Evolutionary conservation across 1,139 yeast genomes (phyloP).

Genomic region (Geotrichum histeridarum): DNA sequence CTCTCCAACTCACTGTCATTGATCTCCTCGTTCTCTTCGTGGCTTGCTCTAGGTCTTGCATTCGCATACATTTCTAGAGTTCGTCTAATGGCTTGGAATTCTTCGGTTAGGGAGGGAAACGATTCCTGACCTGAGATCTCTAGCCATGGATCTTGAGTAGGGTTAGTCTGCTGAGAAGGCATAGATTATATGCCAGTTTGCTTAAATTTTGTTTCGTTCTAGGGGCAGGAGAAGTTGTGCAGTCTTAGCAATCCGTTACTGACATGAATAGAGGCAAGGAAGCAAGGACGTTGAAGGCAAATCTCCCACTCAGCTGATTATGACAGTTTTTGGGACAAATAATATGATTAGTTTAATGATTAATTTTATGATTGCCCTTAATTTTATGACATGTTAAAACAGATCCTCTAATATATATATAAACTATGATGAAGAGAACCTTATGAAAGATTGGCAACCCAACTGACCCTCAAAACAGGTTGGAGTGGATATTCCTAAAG

Average conservation of each 20-base stretch:
- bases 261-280: no score
- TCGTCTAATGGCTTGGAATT: conserved; percentile 8
- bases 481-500: no score
- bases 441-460: no score
- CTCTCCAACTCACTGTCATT: not conserved
- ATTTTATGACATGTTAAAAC: not conserved
- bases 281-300: not conserved
- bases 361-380: not conserved
- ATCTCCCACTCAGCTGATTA: not conserved
- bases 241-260: no score
- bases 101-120: conserved; percentile 6
- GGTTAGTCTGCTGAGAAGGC: not conserved
- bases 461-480: no score
- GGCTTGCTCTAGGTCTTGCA: not conserved
- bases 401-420: no score
- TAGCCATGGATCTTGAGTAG: not conserved
- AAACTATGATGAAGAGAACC: no score
- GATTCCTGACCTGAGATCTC: conserved; percentile 1
- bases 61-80: conserved; percentile 9
- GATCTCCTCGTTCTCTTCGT: not conserved
- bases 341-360: not conserved
- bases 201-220: no score
- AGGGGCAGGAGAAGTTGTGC: no score
- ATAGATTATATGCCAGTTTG: not conserved
- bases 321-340: not conserved